These are phyloP conservation scores for Cenchrus americanus DNA, from an alignment of 176 grass and related monocot genomes.

Conservation along the genomic window DNA sequence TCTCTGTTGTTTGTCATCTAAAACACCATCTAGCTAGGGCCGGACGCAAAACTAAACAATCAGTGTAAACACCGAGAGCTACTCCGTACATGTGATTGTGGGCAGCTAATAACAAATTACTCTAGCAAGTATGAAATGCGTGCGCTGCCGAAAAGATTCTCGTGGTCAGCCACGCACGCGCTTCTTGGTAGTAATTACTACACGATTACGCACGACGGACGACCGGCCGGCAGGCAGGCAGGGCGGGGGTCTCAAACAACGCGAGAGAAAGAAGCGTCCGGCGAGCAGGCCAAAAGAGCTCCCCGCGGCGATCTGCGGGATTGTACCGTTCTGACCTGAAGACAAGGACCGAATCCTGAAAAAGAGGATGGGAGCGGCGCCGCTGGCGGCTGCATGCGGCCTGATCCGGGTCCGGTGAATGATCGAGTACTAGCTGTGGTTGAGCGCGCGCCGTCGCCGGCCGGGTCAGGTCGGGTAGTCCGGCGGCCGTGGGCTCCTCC, in stretches of 20 bases:
- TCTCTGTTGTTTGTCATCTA: too few relatives aligned
- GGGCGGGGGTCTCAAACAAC: background rate
- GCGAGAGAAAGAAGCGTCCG: background rate
- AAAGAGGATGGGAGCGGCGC: background rate
- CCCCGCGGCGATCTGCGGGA: background rate
- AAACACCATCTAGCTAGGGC: too few relatives aligned
- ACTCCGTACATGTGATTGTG: background rate
- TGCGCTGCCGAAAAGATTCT: background rate
- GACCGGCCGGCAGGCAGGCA: background rate
- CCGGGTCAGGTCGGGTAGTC: background rate
- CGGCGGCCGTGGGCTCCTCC: background rate
- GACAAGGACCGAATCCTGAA: slow-evolving; percentile 33
- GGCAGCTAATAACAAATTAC: background rate
- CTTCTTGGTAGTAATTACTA: slow-evolving; percentile 14
- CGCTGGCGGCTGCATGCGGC: background rate
- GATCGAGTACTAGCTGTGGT: too few relatives aligned
- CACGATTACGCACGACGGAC: background rate
- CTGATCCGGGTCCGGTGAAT: slow-evolving; percentile 10
- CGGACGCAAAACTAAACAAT: too few relatives aligned
- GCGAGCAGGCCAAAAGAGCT: slow-evolving; percentile 31
- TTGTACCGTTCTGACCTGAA: slow-evolving; percentile 17
- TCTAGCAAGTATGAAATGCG: background rate
- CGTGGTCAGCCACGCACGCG: slow-evolving; percentile 35
- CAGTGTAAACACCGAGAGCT: background rate
- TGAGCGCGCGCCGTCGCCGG: background rate